Conservation (phyloP, 495 filamentous ascomycete species). For the Jackrogersella minutella region DNA sequence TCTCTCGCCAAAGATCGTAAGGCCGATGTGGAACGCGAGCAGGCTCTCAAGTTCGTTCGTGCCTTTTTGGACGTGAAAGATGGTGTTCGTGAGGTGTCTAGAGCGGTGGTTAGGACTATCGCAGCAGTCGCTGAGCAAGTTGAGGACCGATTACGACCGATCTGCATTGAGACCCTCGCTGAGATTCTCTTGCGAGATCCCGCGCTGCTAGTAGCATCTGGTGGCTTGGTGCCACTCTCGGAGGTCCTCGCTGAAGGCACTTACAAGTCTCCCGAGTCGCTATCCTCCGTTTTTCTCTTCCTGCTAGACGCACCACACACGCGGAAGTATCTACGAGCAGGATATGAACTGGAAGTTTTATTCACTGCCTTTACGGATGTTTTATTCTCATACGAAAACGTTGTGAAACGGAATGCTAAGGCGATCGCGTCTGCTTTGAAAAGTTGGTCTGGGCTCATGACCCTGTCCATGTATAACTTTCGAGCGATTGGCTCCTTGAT, state of each 20-base stretch:
- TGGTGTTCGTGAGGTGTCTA: constrained; percentile 86
- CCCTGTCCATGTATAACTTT: constrained; percentile 83
- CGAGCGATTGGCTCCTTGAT: constrained; percentile 83
- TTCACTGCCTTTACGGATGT: constrained; percentile 92
- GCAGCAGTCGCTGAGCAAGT: constrained; percentile 87
- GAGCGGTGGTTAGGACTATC: constrained; percentile 83
- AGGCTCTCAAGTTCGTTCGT: constrained; percentile 94
- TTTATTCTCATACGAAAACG: constrained; percentile 72
- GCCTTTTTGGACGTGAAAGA: constrained; percentile 96
- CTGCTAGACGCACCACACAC: constrained; percentile 84
- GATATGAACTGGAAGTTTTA: constrained; percentile 79
- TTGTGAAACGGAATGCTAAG: constrained; percentile 83
- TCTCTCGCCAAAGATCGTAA: constrained; percentile 95
- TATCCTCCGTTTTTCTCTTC: constrained; percentile 85
- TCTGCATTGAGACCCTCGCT: constrained; percentile 89
- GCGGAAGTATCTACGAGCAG: constrained; percentile 79
- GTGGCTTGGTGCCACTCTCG: constrained; percentile 80
- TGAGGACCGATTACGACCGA: constrained; percentile 81
- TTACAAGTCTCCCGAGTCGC: constrained; percentile 87
- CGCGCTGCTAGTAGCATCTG: constrained; percentile 75
- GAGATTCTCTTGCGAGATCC: constrained; percentile 91
- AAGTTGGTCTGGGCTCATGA: constrained; percentile 91
- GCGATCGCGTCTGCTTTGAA: constrained; percentile 87
- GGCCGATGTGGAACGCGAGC: constrained; percentile 93
- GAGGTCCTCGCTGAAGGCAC: constrained; percentile 89